phyloP scores from a whole-genome alignment of 345 rosid genomes.

The Camelina neglecta region DNA sequence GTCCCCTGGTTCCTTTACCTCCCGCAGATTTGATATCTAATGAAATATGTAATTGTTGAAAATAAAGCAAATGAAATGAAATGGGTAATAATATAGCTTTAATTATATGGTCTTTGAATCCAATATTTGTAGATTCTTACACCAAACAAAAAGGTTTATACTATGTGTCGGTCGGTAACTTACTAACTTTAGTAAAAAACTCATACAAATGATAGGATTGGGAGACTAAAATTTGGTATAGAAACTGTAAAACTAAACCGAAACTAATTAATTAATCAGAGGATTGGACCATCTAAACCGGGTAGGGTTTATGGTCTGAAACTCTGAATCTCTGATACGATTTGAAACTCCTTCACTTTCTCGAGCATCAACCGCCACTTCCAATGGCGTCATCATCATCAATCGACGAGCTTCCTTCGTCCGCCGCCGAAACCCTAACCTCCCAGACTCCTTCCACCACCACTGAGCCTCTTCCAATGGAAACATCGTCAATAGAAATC shows the following conservation, averaged over 20 bases:
- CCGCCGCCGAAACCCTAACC: constrained; percentile 40
- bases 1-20: background rate
- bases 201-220: too few relatives aligned
- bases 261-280: background rate
- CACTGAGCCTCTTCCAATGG: constrained; percentile 14
- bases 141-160: background rate
- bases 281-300: background rate
- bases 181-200: too few relatives aligned
- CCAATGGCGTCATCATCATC: constrained; percentile 58
- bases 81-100: background rate
- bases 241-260: background rate
- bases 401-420: constrained; percentile 39
- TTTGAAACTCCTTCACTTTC: background rate
- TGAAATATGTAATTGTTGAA: constrained; percentile 23
- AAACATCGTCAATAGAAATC: background rate
- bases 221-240: background rate
- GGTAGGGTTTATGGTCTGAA: constrained; percentile 28
- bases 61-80: constrained; percentile 33
- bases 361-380: background rate
- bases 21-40: constrained; percentile 17
- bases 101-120: background rate
- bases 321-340: too few relatives aligned
- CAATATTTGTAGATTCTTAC: background rate
- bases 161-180: too few relatives aligned
- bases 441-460: constrained; percentile 36